phyloP scores from a whole-genome alignment of 192 early-diverging fungal genomes.

The Hyaloraphidium curvatum region DNA sequence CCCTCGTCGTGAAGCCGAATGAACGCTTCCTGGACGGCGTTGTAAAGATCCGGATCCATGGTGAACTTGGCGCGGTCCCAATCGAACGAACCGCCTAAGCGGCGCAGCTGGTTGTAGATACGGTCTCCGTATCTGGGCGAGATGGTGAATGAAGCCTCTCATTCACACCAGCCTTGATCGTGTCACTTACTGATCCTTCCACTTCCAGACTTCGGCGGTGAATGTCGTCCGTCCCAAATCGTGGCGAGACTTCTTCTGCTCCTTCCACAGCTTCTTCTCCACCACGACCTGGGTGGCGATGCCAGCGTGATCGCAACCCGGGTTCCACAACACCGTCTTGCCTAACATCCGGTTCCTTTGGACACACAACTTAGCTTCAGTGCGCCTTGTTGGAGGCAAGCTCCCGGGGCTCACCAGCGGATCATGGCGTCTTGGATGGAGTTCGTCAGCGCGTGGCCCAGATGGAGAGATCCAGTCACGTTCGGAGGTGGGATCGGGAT shows the following conservation, averaged over 20 bases:
- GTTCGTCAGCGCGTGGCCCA: constrained; percentile 82
- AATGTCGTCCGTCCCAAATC: constrained; percentile 84
- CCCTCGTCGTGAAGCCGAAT: constrained; percentile 85
- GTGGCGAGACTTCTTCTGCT: constrained; percentile 65
- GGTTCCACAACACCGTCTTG: constrained; percentile 80
- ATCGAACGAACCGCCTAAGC: constrained; percentile 81
- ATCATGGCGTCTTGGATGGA: constrained; percentile 85
- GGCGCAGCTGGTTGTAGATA: constrained; percentile 76
- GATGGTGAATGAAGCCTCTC: neutral
- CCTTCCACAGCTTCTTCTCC: constrained; percentile 83
- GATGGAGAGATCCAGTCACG: constrained; percentile 89
- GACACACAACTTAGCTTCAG: no score
- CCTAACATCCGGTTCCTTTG: constrained; percentile 92
- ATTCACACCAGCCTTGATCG: neutral
- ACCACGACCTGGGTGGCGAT: constrained; percentile 96
- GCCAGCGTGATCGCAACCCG: constrained; percentile 91
- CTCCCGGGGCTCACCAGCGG: constrained; percentile 57
- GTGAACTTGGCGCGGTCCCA: constrained; percentile 87
- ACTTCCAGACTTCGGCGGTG: constrained; percentile 76
- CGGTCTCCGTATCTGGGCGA: constrained; percentile 14
- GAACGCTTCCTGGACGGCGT: constrained; percentile 86
- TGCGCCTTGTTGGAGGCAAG: neutral
- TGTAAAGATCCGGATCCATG: constrained; percentile 55
- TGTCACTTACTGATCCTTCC: constrained; percentile 67
- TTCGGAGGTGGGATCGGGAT: constrained; percentile 98